Percentiles rank a stretch among this genome's conserved stretches.
These are phyloP conservation scores for Dichomitus squalens DNA, from an alignment of 1,284 basidiomycete species.

Conservation along the genomic window DNA sequence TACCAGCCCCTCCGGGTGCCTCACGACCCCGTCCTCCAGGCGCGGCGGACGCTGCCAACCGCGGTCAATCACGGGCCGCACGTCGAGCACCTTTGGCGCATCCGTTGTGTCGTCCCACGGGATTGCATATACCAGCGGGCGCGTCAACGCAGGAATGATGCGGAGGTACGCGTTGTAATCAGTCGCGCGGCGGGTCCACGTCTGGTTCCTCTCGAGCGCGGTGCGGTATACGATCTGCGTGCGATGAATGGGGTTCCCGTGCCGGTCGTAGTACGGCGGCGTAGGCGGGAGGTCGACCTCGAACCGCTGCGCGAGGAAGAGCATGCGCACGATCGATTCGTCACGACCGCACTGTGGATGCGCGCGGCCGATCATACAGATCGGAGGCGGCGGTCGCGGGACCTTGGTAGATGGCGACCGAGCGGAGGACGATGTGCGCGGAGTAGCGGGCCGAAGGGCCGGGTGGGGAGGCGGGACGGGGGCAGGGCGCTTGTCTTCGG, in stretches of 20 bases:
- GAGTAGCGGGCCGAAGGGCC: neutral
- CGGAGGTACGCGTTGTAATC: slow-evolving; percentile 16
- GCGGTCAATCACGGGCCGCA: slow-evolving; percentile 17
- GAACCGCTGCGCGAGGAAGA: slow-evolving; percentile 24
- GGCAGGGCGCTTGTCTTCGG: neutral
- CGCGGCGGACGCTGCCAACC: slow-evolving; percentile 1
- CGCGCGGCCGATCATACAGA: slow-evolving; percentile 10
- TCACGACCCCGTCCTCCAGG: neutral
- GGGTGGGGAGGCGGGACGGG: neutral
- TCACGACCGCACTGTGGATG: neutral
- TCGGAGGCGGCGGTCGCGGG: slow-evolving; percentile 8
- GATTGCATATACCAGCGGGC: slow-evolving; percentile 51
- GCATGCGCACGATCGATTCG: slow-evolving; percentile 18
- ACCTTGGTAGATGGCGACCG: slow-evolving; percentile 1
- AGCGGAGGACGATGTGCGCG: slow-evolving; percentile 29
- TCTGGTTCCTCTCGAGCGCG: slow-evolving; percentile 1
- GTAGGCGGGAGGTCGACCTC: slow-evolving; percentile 10
- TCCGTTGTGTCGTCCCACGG: slow-evolving; percentile 19
- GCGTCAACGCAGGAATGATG: slow-evolving; percentile 50
- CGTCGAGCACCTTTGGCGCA: slow-evolving; percentile 10
- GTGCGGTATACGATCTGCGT: slow-evolving; percentile 1
- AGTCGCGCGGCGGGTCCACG: neutral
- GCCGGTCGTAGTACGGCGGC: neutral
- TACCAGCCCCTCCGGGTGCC: neutral
- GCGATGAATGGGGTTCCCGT: neutral